phyloP scores from a whole-genome alignment of 495 filamentous ascomycete genomes.

The Penicillium salamii region DNA sequence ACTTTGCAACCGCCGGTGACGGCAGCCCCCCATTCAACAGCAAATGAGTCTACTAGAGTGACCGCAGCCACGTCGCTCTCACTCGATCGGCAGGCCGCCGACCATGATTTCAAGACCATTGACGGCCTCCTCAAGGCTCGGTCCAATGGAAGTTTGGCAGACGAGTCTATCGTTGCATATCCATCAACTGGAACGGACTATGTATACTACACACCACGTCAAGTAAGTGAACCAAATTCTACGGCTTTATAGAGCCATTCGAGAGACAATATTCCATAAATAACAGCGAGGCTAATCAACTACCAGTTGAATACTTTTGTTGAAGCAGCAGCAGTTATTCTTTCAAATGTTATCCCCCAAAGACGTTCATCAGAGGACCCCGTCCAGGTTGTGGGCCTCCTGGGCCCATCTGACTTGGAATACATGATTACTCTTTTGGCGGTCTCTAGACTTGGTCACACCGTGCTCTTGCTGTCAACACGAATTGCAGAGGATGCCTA shows the following conservation, averaged over 20 bases:
- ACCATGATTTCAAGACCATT: conserved; percentile 21
- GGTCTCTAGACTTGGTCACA: conserved; percentile 42
- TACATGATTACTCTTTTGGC: conserved; percentile 43
- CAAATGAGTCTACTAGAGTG: background rate
- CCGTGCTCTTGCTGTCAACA: conserved; percentile 46
- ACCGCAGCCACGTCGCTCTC: too few relatives aligned
- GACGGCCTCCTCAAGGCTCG: conserved; percentile 25
- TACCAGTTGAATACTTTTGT: conserved; percentile 28
- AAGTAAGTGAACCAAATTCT: too few relatives aligned
- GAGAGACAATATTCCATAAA: too few relatives aligned
- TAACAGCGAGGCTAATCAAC: too few relatives aligned
- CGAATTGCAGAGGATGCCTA: conserved; percentile 44
- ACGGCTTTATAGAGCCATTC: too few relatives aligned
- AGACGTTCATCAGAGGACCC: conserved; percentile 27
- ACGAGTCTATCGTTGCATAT: conserved; percentile 32
- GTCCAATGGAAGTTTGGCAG: conserved; percentile 15
- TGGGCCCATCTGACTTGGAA: conserved; percentile 42
- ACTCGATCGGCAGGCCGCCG: too few relatives aligned
- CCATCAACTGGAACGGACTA: conserved; percentile 28
- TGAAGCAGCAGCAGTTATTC: conserved; percentile 26
- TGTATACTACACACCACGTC: conserved; percentile 31
- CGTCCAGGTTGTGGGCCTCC: conserved; percentile 40
- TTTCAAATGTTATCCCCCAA: conserved; percentile 17
- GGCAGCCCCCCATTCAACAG: background rate
- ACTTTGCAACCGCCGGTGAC: background rate